phyloP scores from a whole-genome alignment of 164 flowering plant genomes.

The Piper longum region DNA sequence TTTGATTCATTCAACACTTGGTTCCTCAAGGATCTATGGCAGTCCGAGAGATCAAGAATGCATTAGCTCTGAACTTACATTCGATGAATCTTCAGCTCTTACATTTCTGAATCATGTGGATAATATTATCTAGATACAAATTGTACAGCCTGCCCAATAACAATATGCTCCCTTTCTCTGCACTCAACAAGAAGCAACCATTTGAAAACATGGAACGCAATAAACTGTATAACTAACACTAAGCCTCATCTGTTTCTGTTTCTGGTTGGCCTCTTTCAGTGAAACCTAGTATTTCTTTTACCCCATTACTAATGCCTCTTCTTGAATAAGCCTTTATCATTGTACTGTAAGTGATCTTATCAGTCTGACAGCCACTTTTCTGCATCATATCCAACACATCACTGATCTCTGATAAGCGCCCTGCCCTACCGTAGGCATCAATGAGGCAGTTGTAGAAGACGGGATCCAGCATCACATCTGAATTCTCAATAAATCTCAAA shows the following conservation, averaged over 20 bases:
- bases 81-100: too few relatives aligned
- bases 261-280: background rate
- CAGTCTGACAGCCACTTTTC: slow-evolving; percentile 61
- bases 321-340: slow-evolving; percentile 69
- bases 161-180: background rate
- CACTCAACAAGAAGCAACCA: background rate
- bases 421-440: slow-evolving; percentile 83
- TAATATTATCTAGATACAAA: too few relatives aligned
- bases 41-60: too few relatives aligned
- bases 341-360: slow-evolving; percentile 69
- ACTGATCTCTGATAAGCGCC: slow-evolving; percentile 74
- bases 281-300: slow-evolving; percentile 29
- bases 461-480: slow-evolving; percentile 59
- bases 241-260: background rate
- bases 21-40: too few relatives aligned
- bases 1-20: too few relatives aligned
- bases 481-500: slow-evolving; percentile 57
- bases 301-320: slow-evolving; percentile 45
- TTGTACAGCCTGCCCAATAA: background rate
- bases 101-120: background rate
- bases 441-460: slow-evolving; percentile 82
- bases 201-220: background rate
- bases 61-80: too few relatives aligned
- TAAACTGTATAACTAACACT: background rate
- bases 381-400: slow-evolving; percentile 74